Evolutionary conservation across 2,329 filamentous ascomycete species (phyloP), one percentile per base, ranked within the genome.

Genomic region (Microdochium bolleyi): DNA sequence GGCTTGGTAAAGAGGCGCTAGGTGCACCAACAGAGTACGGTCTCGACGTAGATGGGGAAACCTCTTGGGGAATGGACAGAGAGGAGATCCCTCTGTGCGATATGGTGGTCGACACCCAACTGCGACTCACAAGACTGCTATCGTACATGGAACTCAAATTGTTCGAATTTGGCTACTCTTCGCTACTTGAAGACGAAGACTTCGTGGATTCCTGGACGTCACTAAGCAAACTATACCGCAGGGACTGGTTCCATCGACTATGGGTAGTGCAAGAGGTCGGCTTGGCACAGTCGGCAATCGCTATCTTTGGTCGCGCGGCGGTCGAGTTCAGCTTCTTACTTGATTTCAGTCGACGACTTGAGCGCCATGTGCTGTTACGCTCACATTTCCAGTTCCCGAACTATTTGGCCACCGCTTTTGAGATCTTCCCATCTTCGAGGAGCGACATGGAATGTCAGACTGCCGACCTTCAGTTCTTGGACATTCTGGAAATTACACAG

Each of bases 1-100:
- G 52, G n/a, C 44, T 58, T 2, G 56, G 56, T 14, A 34, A 34
- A 34, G 30, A 34, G 14, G 8, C 30, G 30, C 14, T 34, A 14
- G 30, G 30, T 34, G 30, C 8, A 8, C 30, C 30, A 34, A 8
- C 30, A 34, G 30, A 34, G 30, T 34, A 34, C 30, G 14, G 30
- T 8, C 30, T 34, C 30, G 30, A 34, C 14, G 8, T 8, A 34
- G 30, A 14, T 8, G 30, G 8, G 8, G 30, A 34, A n/a, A n/a
- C n/a, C n/a, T n/a, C n/a, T 34, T 34, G 30, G 30, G 30, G 30
- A 8, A 14, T 8, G 14, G 30, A 34, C 8, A 34, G 30, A 34
- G 30, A 34, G 8, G 30, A 8, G 8, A 34, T 14, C 8, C 14
- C 30, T 8, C 30, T 34, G 8, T 8, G 14, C 14, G 30, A 34